Evolutionary conservation across 352 stramenopile genomes (phyloP).

Genomic region (Phytopythium ostracodes): DNA sequence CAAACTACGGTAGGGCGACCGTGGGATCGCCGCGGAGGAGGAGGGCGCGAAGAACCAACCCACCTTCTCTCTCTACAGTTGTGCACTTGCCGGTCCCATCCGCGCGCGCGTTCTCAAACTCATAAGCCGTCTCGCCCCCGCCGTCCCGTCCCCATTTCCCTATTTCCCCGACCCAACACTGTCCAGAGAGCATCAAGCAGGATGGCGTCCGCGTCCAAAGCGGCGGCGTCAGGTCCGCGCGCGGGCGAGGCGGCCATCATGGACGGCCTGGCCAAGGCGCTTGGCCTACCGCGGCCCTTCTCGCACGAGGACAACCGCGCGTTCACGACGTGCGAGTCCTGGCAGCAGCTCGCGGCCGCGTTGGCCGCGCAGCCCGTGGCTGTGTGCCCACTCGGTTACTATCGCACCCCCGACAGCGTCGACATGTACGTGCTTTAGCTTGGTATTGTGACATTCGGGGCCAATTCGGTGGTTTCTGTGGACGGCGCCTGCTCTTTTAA

Average conservation of each 20-base stretch:
- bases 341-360: slow-evolving; percentile 47
- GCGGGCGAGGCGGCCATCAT: slow-evolving; percentile 28
- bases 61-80: background rate
- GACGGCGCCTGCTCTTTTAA: slow-evolving; percentile 3
- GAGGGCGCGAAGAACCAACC: background rate
- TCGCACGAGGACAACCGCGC: slow-evolving; percentile 56
- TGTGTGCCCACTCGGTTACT: slow-evolving; percentile 71
- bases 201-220: background rate
- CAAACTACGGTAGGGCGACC: background rate
- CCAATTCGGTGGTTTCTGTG: background rate
- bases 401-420: slow-evolving; percentile 71
- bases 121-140: background rate
- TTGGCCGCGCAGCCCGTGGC: slow-evolving; percentile 43
- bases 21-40: background rate
- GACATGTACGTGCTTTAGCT: slow-evolving; percentile 63
- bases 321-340: slow-evolving; percentile 62
- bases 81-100: too few species aligned
- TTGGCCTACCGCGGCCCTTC: slow-evolving; percentile 59
- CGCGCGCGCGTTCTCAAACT: background rate
- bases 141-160: background rate
- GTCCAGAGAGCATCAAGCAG: too few species aligned
- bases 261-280: slow-evolving; percentile 47
- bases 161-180: background rate
- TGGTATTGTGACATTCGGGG: too few species aligned
- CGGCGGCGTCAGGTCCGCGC: too few species aligned